Percentiles rank a stretch among this genome's conserved stretches.
Conservation (phyloP, 2,329 filamentous ascomycete genomes). For the Amphichorda felina region DNA sequence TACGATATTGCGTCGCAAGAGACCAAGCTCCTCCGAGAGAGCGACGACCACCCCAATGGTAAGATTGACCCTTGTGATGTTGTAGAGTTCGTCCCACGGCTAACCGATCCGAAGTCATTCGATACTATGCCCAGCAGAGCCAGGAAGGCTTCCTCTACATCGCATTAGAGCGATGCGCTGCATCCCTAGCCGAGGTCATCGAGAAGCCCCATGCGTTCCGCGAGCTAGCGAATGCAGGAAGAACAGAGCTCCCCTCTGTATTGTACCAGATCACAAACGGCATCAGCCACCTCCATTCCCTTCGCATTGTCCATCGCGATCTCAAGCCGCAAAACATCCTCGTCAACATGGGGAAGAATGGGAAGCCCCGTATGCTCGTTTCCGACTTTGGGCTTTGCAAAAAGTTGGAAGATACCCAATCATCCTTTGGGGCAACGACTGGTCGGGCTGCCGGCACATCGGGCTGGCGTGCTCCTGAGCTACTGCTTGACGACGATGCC, state of each 20-base stretch:
- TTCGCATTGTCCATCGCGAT: slow-evolving; percentile 93
- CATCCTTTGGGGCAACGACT: slow-evolving; percentile 88
- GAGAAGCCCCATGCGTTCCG: slow-evolving; percentile 59
- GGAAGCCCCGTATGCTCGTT: slow-evolving; percentile 74
- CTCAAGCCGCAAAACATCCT: slow-evolving; percentile 97
- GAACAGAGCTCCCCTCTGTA: slow-evolving; percentile 65
- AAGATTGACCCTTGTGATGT: slow-evolving; percentile 10
- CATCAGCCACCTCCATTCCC: slow-evolving; percentile 75
- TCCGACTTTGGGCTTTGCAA: slow-evolving; percentile 98
- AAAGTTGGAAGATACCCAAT: slow-evolving; percentile 88
- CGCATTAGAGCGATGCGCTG: slow-evolving; percentile 85
- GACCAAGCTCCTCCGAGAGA: slow-evolving; percentile 79
- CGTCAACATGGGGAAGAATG: slow-evolving; percentile 60
- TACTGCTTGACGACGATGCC: slow-evolving; percentile 61
- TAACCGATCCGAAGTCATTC: slow-evolving; percentile 53
- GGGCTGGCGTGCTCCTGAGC: slow-evolving; percentile 91
- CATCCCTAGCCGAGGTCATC: slow-evolving; percentile 84
- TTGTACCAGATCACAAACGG: slow-evolving; percentile 85
- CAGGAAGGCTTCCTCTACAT: slow-evolving; percentile 91
- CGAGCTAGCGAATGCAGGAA: slow-evolving; percentile 59
- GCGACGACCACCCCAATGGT: slow-evolving; percentile 87
- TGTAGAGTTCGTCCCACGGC: not conserved
- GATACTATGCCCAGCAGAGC: slow-evolving; percentile 87
- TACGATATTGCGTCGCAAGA: slow-evolving; percentile 94
- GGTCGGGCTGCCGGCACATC: slow-evolving; percentile 87